Evolutionary conservation across 2,329 filamentous ascomycete genomes (phyloP), one percentile per base, ranked within the genome.

Genomic region (Alternaria rosae): DNA sequence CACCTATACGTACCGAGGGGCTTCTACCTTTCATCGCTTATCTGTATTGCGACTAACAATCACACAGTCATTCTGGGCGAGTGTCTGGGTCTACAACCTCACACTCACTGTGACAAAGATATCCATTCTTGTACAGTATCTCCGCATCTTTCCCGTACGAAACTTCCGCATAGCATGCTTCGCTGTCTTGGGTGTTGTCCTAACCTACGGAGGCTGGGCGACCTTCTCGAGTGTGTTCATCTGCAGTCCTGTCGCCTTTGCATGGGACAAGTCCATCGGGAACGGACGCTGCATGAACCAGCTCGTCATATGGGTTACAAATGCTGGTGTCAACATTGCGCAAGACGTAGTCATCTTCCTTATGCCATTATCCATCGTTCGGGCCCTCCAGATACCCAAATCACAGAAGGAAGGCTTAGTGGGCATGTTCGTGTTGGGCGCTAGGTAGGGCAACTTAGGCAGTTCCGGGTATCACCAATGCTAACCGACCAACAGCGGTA

Each of bases 391-490:
- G 7, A 74, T 82, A 51, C 71, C 75, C 3, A 64, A 50, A 28
- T 65, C 63, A 5, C 76, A 81, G 59, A 82, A 80, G 65, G 63
- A 72, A 48, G 76, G 75, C 17, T 62, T 82, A 2, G 70, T 75
- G 12, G 62, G 70, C 6, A 74, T 82, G 51, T 80, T 82, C 56
- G 71, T 73, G 6, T 67, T 82, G 30, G 79, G 79, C 35, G 70
- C 70, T 9, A 76, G 80, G 80, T 82, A 71, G 61, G 77, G 68
- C 32, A 45, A 1, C 13, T 43, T 50, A 35, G 28, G 10, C 23
- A 12, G 15, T 38, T 45, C 35, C 15, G 41, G 41, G 21, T 30
- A 11, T n/a, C 32, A 20, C 12, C 9, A 52, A 28, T 13, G 38
- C 66, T 69, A 55, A 70, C 44, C 12, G 13, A 26, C 7, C 32